Evolutionary conservation across 139 green algal genomes (phyloP).

Genomic region (Haematococcus sp.): DNA sequence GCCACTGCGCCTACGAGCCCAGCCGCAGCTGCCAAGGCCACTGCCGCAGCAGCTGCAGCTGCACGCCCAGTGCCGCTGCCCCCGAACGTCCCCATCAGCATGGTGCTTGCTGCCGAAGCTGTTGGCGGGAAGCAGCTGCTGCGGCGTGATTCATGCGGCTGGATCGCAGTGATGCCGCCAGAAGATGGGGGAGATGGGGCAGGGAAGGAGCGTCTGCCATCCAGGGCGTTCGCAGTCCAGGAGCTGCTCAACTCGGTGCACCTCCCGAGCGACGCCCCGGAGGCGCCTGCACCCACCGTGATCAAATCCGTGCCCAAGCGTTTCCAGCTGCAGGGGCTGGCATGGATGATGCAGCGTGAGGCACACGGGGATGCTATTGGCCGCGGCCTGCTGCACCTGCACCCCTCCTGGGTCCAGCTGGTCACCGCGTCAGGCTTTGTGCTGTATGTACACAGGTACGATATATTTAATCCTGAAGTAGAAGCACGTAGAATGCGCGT

Average conservation of each 20-base stretch:
- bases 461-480: too few relatives aligned
- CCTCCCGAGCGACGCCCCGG: neutral
- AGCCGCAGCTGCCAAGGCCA: neutral
- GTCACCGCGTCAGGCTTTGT: conserved; percentile 7
- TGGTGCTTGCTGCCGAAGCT: neutral
- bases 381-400: conserved; percentile 41
- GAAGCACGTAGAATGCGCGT: too few relatives aligned
- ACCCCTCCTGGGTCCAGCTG: conserved; percentile 63
- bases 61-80: conserved; percentile 4
- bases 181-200: neutral
- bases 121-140: neutral
- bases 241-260: neutral
- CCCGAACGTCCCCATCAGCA: neutral
- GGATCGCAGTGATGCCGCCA: neutral
- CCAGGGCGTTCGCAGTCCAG: neutral
- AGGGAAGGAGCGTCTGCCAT: neutral
- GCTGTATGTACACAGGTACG: neutral
- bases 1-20: neutral
- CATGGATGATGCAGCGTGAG: conserved; percentile 64
- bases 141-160: neutral
- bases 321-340: conserved; percentile 39
- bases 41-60: conserved; percentile 2
- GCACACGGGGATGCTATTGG: conserved; percentile 43
- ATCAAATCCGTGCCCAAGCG: neutral
- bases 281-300: neutral